Evolutionary conservation across 441 rosid genomes (phyloP).

Genomic region (Omphalea diandra): DNA sequence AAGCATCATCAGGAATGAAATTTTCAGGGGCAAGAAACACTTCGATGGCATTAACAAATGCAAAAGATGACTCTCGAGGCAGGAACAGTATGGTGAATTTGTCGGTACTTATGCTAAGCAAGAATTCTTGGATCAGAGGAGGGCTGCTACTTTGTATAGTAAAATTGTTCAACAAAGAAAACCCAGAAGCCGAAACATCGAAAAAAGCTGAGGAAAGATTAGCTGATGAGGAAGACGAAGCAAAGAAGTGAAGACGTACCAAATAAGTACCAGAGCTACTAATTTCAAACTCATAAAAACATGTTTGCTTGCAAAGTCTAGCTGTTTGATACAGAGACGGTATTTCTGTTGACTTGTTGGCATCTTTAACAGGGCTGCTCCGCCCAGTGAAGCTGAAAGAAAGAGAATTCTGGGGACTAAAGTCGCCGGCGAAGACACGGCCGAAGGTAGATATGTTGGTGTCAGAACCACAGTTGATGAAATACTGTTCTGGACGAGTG

Average conservation of each 20-base stretch:
- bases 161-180: constrained; percentile 36
- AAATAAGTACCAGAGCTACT: constrained; percentile 30
- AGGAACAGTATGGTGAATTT: constrained; percentile 25
- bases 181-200: constrained; percentile 40
- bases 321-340: constrained; percentile 45
- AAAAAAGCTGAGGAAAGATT: constrained; percentile 39
- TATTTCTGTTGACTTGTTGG: constrained; percentile 17
- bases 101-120: constrained; percentile 28
- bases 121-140: constrained; percentile 25
- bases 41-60: constrained; percentile 58
- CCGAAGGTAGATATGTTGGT: background rate
- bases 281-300: constrained; percentile 40
- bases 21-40: constrained; percentile 39
- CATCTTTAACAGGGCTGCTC: constrained; percentile 14
- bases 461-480: constrained; percentile 54
- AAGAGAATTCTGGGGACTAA: constrained; percentile 21
- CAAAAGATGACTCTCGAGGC: constrained; percentile 32
- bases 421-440: constrained; percentile 39
- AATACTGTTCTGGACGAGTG: constrained; percentile 30
- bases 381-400: constrained; percentile 25
- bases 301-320: constrained; percentile 36
- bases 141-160: constrained; percentile 6
- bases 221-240: constrained; percentile 27
- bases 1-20: constrained; percentile 28
- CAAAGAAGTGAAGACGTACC: constrained; percentile 57